Base-by-base conservation (phyloP, 352 stramenopile species). In the Globisporangium carolinianum region DNA sequence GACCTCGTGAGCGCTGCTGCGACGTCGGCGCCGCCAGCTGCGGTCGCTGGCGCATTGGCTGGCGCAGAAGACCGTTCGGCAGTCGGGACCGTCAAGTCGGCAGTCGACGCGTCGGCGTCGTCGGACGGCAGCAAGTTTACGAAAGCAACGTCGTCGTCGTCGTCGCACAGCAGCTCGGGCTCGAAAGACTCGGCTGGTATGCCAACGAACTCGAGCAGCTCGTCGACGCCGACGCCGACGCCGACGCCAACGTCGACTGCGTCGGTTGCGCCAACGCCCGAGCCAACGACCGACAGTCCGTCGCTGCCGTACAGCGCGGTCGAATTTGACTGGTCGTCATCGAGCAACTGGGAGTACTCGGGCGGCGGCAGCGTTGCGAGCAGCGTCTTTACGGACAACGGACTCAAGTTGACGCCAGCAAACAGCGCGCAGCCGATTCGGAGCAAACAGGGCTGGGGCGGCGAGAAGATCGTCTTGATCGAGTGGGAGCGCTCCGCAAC, bases 381-480 rank as follows among this genome's bases (percentile, higher is more conserved):
- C 35, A 56, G 63, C 57, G 79, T 85, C 69, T 63, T 87, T 53
- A 76, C 66, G 9, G 68, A 63, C 47, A 71, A 63, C 51, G 72
- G 75, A 18, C 88, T 86, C 64, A 85, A 57, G 42, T 57, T 91
- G 14, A 89, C 65, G 6, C 58, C 74, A 1, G 62, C 55, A 24
- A 87, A 86, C 59, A 83, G 71, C 38, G 53, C 55, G 5, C 67
- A 85, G 62, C 78, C 79, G 1, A 85, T 91, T 24, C 76, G 81
- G 36, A 87, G 78, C 1, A 73, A 75, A 14, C 59, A 73, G 38
- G 81, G 76, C 42, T 91, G 78, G 78, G 73, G 73, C 46, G 78
- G 78, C 14, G 76, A 89, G 60, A 87, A 88, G 61, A 74, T 91
- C 36, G 66, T 91, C 60, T 73, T 72, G 61, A 71, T 91, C 35